A percentile compares a stretch with the other conserved stretches of the same genome.
Evolutionary conservation across 164 flowering plant species (phyloP).

Genomic region (Platanus orientalis): DNA sequence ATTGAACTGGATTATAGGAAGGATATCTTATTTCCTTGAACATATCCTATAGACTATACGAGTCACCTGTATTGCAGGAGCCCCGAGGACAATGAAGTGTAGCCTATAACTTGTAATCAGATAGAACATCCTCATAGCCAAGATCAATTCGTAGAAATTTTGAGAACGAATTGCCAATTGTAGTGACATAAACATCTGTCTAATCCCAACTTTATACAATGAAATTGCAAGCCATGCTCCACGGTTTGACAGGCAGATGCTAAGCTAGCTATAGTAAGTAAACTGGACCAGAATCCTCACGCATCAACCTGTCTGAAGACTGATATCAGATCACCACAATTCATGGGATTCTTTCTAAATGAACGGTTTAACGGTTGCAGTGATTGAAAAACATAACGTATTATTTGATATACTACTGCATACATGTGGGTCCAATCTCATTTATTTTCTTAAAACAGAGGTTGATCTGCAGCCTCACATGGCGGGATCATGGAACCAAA

Average conservation of each 20-base stretch:
- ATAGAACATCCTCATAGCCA: conserved; percentile 40
- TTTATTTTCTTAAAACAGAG: too few relatives aligned
- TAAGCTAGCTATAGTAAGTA: conserved; percentile 50
- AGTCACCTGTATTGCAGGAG: conserved; percentile 40
- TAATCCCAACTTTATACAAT: conserved; percentile 61
- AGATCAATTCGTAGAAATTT: conserved; percentile 30
- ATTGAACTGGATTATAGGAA: conserved; percentile 39
- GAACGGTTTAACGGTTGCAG: too few relatives aligned
- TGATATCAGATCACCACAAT: too few relatives aligned
- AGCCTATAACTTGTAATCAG: conserved; percentile 44
- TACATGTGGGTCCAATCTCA: too few relatives aligned
- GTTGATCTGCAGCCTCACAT: too few relatives aligned
- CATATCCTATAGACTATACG: conserved; percentile 26
- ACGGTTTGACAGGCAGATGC: conserved; percentile 37
- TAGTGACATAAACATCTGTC: conserved; percentile 57
- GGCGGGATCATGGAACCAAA: too few relatives aligned
- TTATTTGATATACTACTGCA: too few relatives aligned
- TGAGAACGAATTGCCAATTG: conserved; percentile 53
- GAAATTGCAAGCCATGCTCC: conserved; percentile 38
- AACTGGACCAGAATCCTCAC: conserved; percentile 39
- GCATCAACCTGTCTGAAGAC: conserved; percentile 12
- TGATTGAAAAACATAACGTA: too few relatives aligned
- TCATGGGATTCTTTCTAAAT: too few relatives aligned
- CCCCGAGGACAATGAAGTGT: conserved; percentile 58
- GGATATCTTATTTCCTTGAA: conserved; percentile 33